Evolutionary conservation across 2,329 filamentous ascomycete species (phyloP).

Genomic region (Dactylonectria macrodidyma): DNA sequence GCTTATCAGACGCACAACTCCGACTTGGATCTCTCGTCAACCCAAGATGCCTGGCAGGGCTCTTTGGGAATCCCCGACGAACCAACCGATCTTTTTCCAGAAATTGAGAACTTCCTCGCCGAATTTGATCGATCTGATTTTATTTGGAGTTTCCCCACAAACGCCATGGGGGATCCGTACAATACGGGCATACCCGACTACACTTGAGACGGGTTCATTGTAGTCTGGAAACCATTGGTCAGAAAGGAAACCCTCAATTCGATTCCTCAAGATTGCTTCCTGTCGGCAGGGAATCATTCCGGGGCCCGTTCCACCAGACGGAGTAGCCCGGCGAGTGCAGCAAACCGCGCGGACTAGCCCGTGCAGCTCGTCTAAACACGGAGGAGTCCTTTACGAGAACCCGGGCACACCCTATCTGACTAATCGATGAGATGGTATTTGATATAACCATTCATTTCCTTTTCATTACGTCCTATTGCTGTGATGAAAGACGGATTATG

Average conservation of each 20-base stretch:
- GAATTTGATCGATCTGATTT: constrained; percentile 35
- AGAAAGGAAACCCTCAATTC: neutral
- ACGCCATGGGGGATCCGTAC: constrained; percentile 21
- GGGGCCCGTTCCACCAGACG: neutral
- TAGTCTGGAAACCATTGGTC: neutral
- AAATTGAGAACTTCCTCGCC: constrained; percentile 38
- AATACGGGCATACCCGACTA: constrained; percentile 15
- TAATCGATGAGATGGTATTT: neutral
- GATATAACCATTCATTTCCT: neutral
- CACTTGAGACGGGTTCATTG: neutral
- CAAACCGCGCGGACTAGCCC: neutral
- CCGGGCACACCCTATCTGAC: neutral
- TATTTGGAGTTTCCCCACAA: constrained; percentile 31
- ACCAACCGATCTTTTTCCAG: constrained; percentile 25
- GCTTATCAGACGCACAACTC: neutral
- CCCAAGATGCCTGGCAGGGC: constrained; percentile 21
- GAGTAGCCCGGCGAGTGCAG: neutral
- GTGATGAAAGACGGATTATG: constrained; percentile 17
- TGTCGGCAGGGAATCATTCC: neutral
- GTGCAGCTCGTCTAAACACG: neutral
- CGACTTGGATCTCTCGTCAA: constrained; percentile 4
- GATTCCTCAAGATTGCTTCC: neutral
- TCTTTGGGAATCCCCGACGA: constrained; percentile 4
- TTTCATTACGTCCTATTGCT: neutral
- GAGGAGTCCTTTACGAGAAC: neutral